Evolutionary conservation across 1,139 yeast genomes (phyloP).

Genomic region (Fermentozyma sake): DNA sequence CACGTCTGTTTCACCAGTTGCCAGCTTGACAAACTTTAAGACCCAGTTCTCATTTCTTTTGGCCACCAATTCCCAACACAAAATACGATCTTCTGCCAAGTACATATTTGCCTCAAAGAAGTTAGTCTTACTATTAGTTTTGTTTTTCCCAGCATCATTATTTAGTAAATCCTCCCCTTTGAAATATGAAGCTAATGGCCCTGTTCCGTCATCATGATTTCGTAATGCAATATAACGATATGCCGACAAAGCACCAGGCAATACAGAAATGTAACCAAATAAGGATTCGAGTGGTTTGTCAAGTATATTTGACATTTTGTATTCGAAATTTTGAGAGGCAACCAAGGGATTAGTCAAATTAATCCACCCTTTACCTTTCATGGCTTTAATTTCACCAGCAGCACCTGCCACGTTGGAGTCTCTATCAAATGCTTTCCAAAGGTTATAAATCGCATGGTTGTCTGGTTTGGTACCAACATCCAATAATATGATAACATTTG

Average conservation of each 20-base stretch:
- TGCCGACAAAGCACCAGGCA: conserved; percentile 96
- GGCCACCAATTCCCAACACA: conserved; percentile 96
- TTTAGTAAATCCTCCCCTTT: conserved; percentile 72
- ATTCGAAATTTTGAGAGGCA: conserved; percentile 95
- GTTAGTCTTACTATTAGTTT: conserved; percentile 46
- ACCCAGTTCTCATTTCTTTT: conserved; percentile 87
- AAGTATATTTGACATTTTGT: conserved; percentile 89
- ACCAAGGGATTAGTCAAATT: conserved; percentile 85
- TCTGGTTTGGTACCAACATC: conserved; percentile 95
- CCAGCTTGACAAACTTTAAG: conserved; percentile 84
- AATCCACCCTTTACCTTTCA: conserved; percentile 82
- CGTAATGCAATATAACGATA: conserved; percentile 84
- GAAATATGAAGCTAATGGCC: conserved; percentile 84
- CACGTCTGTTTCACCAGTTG: conserved; percentile 96
- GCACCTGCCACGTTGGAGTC: conserved; percentile 98
- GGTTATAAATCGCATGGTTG: conserved; percentile 75
- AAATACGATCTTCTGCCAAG: conserved; percentile 92
- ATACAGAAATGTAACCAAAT: conserved; percentile 88
- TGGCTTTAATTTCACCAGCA: conserved; percentile 93
- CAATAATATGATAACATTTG: conserved; percentile 76
- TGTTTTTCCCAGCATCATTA: conserved; percentile 17
- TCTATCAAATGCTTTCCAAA: conserved; percentile 95
- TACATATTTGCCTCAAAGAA: conserved; percentile 97
- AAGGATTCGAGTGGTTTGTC: conserved; percentile 93
- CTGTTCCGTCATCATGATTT: conserved; percentile 86